Base-by-base conservation (phyloP, 169 alveolate genomes). In the Plasmodium sp. region DNA sequence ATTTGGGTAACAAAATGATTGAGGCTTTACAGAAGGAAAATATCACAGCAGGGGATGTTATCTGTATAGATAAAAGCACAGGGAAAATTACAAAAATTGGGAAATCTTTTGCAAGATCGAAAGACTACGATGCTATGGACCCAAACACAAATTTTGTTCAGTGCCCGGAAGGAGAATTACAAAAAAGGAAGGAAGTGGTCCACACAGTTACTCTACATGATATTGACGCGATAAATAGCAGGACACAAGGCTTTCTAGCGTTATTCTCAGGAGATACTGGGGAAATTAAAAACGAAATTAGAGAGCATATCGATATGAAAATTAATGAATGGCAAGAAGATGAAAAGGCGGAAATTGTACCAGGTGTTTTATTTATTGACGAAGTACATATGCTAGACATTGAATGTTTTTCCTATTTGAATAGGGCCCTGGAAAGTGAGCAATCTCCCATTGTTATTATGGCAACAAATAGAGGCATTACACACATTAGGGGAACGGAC, bases 381-480 rank as follows among this genome's bases (percentile, higher is more conserved):
- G 99, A 99, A 97, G 99, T 98, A 34, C 99, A 99, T 96, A 99
- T 99, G 99, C 96, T 99, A 83, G 99, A 99, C 96, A 98, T 99
- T 80, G 99, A 99, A 96, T 99, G 99, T 95, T 99, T 99, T 98
- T 98, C 99, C 48, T 99, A 98, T 96, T 97, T 99, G 45, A 99
- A 99, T 96, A 98, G 99, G 96, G 99, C 99, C 9, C 95, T 99
- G 80, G 99, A 99, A 98, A 97, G 98, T 73, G 99, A 98, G 79
- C 97, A 97, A 39, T 99, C 99, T 31, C 99, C 99, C 31, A 97
- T 99, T 67, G 99, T 99, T 56, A 98, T 99, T 84, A 98, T 99
- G 99, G 99, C 99, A n/a, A 99, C 99, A 14, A 99, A 99, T 94
- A 97, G 99, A 93, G 99, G 99, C 39, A 98, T 98, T 54, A 97